These are phyloP conservation scores for Chlorella sp. DNA, from an alignment of 139 green algal species.

Conservation along the genomic window DNA sequence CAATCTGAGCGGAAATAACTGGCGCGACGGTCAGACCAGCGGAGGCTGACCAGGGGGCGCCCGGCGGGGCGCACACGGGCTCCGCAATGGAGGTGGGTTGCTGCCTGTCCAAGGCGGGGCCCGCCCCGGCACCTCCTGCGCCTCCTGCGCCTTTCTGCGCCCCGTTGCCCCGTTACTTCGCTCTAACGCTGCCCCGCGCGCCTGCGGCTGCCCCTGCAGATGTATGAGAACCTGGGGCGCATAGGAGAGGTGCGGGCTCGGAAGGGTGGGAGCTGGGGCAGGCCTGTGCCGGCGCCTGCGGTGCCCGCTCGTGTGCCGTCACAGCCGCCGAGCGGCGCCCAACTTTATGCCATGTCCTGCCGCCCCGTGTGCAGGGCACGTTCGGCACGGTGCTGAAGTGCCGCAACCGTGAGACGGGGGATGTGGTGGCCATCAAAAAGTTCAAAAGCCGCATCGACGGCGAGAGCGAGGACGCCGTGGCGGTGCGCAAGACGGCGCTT, in stretches of 20 bases:
- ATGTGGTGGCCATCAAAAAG: constrained; percentile 93
- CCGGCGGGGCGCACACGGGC: neutral
- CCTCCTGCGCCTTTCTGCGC: too few relatives aligned
- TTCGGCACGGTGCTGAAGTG: constrained; percentile 91
- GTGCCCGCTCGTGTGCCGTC: neutral
- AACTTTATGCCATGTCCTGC: neutral
- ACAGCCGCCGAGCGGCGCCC: neutral
- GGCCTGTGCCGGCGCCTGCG: neutral
- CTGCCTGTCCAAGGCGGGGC: neutral
- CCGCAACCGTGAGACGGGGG: constrained; percentile 79
- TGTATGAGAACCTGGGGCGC: constrained; percentile 62
- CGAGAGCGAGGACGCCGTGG: neutral
- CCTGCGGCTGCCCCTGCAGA: constrained; percentile 30
- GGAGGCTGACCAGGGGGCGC: neutral
- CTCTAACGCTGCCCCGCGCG: too few relatives aligned
- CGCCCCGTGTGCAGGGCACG: constrained; percentile 50
- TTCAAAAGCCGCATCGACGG: constrained; percentile 78
- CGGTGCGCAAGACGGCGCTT: constrained; percentile 82
- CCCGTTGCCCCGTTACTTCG: too few relatives aligned
- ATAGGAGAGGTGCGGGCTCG: constrained; percentile 75
- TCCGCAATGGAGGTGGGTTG: neutral
- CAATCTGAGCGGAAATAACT: too few relatives aligned
- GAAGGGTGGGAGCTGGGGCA: neutral
- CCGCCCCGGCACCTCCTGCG: neutral
- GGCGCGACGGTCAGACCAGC: too few relatives aligned